A percentile compares a stretch with the other conserved stretches of the same genome.
These are phyloP conservation scores for Penicillium ochrochloron DNA, from an alignment of 495 filamentous ascomycete species.

Conservation along the genomic window DNA sequence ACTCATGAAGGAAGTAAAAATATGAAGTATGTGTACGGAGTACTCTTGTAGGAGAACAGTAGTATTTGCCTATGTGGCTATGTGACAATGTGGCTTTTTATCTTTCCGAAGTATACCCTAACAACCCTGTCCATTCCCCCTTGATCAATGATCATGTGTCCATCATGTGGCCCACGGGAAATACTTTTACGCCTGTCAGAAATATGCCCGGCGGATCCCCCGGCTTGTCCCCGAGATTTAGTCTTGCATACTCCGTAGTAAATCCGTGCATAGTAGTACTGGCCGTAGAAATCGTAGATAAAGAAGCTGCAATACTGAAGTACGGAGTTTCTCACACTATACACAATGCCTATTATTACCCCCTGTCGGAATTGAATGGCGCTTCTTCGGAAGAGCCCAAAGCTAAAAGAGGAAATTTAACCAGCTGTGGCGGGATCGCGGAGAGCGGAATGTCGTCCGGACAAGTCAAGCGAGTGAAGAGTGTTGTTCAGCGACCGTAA, in stretches of 20 bases:
- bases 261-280: neutral
- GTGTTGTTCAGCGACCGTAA: slow-evolving; percentile 5
- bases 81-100: neutral
- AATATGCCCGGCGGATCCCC: slow-evolving; percentile 16
- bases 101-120: neutral
- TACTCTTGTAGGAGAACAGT: no score
- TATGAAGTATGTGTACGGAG: neutral
- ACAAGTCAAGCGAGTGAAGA: no score
- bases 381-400: slow-evolving; percentile 6
- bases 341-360: slow-evolving; percentile 17
- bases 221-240: slow-evolving; percentile 20
- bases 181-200: slow-evolving; percentile 21
- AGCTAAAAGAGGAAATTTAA: slow-evolving; percentile 21
- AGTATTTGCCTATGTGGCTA: neutral
- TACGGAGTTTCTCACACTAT: neutral
- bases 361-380: neutral
- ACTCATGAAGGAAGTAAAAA: neutral
- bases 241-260: neutral
- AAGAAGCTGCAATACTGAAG: neutral
- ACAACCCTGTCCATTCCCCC: neutral
- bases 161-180: slow-evolving; percentile 12
- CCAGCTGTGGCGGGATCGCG: neutral
- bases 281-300: neutral
- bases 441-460: neutral
- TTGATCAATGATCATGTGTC: slow-evolving; percentile 1